Conservation (phyloP, 306 rosid species). For the Bauhinia variegata region DNA sequence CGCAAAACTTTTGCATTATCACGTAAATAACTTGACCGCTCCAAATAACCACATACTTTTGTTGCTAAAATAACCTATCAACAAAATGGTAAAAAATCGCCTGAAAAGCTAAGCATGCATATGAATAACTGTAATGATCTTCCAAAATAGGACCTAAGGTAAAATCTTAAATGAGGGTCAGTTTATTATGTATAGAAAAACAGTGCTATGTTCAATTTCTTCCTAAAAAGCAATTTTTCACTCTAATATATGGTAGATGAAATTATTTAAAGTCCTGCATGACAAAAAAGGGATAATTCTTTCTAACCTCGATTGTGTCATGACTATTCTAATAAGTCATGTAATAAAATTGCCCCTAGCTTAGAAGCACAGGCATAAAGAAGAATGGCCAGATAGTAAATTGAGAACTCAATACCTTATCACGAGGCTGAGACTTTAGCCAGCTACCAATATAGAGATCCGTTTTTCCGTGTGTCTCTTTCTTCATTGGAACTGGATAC, state of each 20-base stretch:
- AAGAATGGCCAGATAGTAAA: slow-evolving; percentile 26
- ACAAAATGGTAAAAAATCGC: slow-evolving; percentile 24
- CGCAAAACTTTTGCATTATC: slow-evolving; percentile 68
- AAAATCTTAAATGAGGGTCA: slow-evolving; percentile 16
- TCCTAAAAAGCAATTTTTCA: neutral
- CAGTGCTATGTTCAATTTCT: slow-evolving; percentile 12
- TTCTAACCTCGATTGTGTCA: neutral
- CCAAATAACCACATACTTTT: slow-evolving; percentile 83
- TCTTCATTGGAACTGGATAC: slow-evolving; percentile 86
- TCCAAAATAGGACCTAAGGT: slow-evolving; percentile 7
- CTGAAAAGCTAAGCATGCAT: slow-evolving; percentile 26
- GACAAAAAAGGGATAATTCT: slow-evolving; percentile 7
- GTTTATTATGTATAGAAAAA: neutral
- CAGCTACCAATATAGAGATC: slow-evolving; percentile 80
- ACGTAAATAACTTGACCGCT: slow-evolving; percentile 61
- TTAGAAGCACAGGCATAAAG: slow-evolving; percentile 8
- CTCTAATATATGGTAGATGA: neutral
- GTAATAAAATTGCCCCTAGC: neutral
- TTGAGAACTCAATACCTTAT: slow-evolving; percentile 60
- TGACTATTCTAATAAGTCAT: slow-evolving; percentile 12
- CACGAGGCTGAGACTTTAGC: slow-evolving; percentile 83
- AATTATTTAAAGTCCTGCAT: slow-evolving; percentile 12
- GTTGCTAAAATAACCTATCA: slow-evolving; percentile 78
- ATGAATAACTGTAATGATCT: slow-evolving; percentile 8
- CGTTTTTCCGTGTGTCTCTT: slow-evolving; percentile 86